These are phyloP conservation scores for Hippophae rhamnoides DNA, from an alignment of 306 rosid species.

Conservation along the genomic window DNA sequence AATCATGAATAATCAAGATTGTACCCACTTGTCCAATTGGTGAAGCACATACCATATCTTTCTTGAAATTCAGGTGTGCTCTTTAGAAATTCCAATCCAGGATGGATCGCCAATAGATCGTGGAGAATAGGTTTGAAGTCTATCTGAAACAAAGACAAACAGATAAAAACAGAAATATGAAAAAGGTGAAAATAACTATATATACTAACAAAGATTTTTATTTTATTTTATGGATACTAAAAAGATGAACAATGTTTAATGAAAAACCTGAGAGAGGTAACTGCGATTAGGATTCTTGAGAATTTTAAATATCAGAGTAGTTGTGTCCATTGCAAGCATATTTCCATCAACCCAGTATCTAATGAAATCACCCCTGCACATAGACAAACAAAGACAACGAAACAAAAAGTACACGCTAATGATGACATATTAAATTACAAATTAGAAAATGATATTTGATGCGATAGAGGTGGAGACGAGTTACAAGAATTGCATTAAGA, in stretches of 20 bases:
- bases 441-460: too few relatives aligned
- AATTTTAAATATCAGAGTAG: constrained; percentile 65
- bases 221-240: neutral
- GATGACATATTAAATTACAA: neutral
- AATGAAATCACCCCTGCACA: constrained; percentile 57
- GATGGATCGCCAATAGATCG: constrained; percentile 73
- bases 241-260: neutral
- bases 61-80: constrained; percentile 98
- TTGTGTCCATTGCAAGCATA: constrained; percentile 68
- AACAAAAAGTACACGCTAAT: neutral
- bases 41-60: constrained; percentile 68
- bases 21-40: neutral
- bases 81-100: constrained; percentile 91
- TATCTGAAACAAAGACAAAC: constrained; percentile 40
- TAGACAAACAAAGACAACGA: neutral
- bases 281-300: constrained; percentile 73
- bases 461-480: too few relatives aligned
- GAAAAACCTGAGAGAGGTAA: constrained; percentile 69
- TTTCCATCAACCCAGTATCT: constrained; percentile 79
- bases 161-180: constrained; percentile 6
- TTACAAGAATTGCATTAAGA: too few relatives aligned
- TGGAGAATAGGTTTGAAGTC: constrained; percentile 86
- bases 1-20: constrained; percentile 4
- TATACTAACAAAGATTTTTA: neutral
- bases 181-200: neutral